Base-by-base conservation (phyloP, 257 asterid species). In the Rhazya stricta region DNA sequence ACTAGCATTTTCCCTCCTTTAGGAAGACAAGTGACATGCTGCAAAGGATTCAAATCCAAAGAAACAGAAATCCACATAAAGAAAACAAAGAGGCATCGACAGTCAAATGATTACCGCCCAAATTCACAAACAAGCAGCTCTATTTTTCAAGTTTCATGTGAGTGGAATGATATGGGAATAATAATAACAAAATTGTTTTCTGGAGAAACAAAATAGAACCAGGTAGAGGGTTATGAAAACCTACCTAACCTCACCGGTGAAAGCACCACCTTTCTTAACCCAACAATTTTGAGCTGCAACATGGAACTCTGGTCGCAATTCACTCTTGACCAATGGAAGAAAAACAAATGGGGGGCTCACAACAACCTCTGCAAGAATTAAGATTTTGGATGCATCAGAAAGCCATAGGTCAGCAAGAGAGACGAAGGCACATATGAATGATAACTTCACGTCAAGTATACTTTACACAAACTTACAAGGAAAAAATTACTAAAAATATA, bases 211-310 rank as follows among this genome's bases (percentile, higher is more conserved):
- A 51, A 46, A 42, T 60, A 25, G 37, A 18, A 54, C 69, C 23
- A 46, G 25, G 29, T 10, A 46, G 34, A 30, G 65, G 42, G 1
- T 19, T 11, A 42, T 18, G 61, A 39, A 77, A 34, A 65, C 88
- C 18, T 85, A 89, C 98, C 99, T 92, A 82, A 95, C 78, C 83
- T 95, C 99, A 62, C 99, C 99, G 0, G 98, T 95, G 86, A 79
- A 95, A 81, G 99, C 99, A 81, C 99, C 99, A 3, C 99, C 98
- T 77, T 95, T 92, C 94, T 86, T 95, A 51, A 95, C 93, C 99
- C 99, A 92, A 72, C 98, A 95, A 71, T 95, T 95, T 84, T 95
- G 99, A 69, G 99, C 98, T 30, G 99, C 99, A 53, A 92, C 94
- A 60, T 86, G 91, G 89, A 92, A 89, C 48, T 92, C 99, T 57